A percentile compares a stretch with the other conserved stretches of the same genome.
These are phyloP conservation scores for Sugiyamaella chiloensis DNA, from an alignment of 805 yeast genomes.

Conservation along the genomic window DNA sequence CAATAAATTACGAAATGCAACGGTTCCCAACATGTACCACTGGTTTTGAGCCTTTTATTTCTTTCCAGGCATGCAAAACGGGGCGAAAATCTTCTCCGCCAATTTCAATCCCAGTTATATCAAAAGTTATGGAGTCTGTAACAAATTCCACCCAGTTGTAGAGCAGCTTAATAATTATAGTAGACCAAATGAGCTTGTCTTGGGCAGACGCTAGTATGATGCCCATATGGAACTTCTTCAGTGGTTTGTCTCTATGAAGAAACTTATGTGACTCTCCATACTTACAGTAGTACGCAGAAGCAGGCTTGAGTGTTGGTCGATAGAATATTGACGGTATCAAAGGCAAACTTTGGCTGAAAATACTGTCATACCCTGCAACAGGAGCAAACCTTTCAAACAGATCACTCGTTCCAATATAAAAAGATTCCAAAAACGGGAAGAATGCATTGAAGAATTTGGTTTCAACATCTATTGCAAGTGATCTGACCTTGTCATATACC, in stretches of 20 bases:
- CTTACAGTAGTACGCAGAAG: conserved; percentile 1
- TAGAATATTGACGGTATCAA: background rate
- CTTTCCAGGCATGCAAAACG: background rate
- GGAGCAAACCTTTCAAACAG: no score
- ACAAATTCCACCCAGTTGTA: background rate
- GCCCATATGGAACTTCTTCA: background rate
- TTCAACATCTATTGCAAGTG: background rate
- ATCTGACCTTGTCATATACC: background rate
- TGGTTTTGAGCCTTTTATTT: background rate
- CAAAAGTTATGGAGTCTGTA: background rate
- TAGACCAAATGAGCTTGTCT: background rate
- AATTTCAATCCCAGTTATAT: background rate
- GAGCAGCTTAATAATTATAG: background rate
- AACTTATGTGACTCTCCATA: background rate
- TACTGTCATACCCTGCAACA: background rate
- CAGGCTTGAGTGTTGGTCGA: background rate
- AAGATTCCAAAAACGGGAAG: background rate
- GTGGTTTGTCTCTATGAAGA: background rate
- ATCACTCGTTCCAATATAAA: no score
- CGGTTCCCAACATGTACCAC: background rate
- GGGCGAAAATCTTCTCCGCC: background rate
- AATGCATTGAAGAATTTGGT: background rate
- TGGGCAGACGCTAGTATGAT: background rate
- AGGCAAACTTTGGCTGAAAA: background rate
- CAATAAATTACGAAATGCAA: background rate